These are phyloP conservation scores for Diaporthe citrichinensis DNA, from an alignment of 2,329 filamentous ascomycete species.

Conservation along the genomic window DNA sequence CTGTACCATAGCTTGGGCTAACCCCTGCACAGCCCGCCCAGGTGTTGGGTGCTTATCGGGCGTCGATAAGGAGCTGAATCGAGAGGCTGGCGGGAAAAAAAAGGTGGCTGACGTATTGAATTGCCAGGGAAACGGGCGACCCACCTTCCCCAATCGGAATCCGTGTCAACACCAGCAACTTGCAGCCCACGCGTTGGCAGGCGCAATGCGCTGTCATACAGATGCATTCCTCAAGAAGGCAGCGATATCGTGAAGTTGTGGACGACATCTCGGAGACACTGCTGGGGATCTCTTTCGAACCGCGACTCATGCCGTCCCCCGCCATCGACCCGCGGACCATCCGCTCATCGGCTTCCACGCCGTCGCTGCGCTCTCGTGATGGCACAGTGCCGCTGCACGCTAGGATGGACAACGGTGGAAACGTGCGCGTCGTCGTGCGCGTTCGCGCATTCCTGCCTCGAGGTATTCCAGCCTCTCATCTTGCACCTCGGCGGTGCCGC, in stretches of 20 bases:
- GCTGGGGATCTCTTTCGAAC: slow-evolving; percentile 57
- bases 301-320: slow-evolving; percentile 61
- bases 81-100: not conserved
- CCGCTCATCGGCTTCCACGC: slow-evolving; percentile 81
- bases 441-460: slow-evolving; percentile 84
- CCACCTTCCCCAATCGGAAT: slow-evolving; percentile 30
- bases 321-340: slow-evolving; percentile 56
- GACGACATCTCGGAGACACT: slow-evolving; percentile 50
- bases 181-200: slow-evolving; percentile 29
- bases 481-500: slow-evolving; percentile 14
- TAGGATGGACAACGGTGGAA: slow-evolving; percentile 76
- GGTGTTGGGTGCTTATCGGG: not conserved
- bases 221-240: slow-evolving; percentile 48
- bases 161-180: slow-evolving; percentile 17
- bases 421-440: slow-evolving; percentile 86
- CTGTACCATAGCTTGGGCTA: too few species aligned
- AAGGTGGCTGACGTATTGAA: slow-evolving; percentile 29
- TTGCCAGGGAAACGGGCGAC: slow-evolving; percentile 27
- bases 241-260: slow-evolving; percentile 46
- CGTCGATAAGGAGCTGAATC: slow-evolving; percentile 14
- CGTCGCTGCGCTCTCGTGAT: slow-evolving; percentile 81
- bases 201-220: slow-evolving; percentile 35
- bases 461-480: slow-evolving; percentile 64
- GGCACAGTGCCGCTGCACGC: slow-evolving; percentile 71
- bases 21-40: not conserved